Evolutionary conservation across 208 protist species (phyloP).

Genomic region (Acanthamoeba royreba): DNA sequence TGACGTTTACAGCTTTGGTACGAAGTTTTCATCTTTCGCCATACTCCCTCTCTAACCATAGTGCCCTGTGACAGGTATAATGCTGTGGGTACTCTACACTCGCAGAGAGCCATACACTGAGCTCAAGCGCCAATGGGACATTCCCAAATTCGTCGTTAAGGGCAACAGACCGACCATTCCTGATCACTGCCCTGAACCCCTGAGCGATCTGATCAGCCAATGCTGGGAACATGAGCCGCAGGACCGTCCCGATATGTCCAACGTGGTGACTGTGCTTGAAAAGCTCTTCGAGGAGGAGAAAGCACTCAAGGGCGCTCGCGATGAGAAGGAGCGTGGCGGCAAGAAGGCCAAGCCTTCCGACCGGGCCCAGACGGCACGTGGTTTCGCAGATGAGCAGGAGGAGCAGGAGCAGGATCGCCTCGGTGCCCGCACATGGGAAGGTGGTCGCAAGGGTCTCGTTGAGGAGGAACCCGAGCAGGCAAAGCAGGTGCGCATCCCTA

Average conservation of each 20-base stretch:
- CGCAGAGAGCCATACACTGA: constrained; percentile 14
- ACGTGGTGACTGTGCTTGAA: not conserved
- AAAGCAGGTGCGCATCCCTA: not conserved
- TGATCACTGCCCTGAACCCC: constrained; percentile 10
- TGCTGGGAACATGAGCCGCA: constrained; percentile 10
- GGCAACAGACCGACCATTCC: not conserved
- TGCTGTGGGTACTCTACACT: constrained; percentile 39
- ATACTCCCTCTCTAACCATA: not conserved
- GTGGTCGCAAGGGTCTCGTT: not conserved
- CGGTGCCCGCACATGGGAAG: not conserved
- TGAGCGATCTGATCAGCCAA: not conserved
- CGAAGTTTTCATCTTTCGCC: not conserved
- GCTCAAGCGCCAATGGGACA: constrained; percentile 41
- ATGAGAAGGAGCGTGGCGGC: not conserved
- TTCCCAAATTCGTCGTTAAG: constrained; percentile 14
- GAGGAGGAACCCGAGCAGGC: not conserved
- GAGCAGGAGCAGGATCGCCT: not conserved
- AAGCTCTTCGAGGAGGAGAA: constrained; percentile 43
- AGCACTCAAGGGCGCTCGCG: not conserved
- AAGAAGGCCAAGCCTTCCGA: not conserved
- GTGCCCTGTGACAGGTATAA: not conserved
- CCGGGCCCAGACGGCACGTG: not conserved
- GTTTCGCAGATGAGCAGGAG: not conserved
- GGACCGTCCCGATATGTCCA: not conserved
- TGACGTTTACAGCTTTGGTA: constrained; percentile 14